A percentile compares a stretch with the other conserved stretches of the same genome.
phyloP scores from a whole-genome alignment of 1,284 basidiomycete genomes.

The Trametes versicolor region DNA sequence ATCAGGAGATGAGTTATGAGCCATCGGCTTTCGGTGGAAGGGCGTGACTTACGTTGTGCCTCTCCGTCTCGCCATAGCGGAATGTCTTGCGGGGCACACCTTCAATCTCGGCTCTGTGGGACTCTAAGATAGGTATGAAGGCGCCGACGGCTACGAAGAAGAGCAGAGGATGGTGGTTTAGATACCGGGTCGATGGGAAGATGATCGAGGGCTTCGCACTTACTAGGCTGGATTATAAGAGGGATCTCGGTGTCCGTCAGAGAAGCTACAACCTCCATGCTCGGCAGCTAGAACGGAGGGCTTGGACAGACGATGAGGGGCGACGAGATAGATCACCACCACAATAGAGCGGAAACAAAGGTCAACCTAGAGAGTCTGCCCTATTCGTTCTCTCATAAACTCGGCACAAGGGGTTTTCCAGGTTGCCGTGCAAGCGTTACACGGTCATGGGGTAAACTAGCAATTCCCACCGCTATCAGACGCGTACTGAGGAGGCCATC shows the following conservation, averaged over 20 bases:
- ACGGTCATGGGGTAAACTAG: too few species aligned
- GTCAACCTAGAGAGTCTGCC: too few species aligned
- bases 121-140: slow-evolving; percentile 56
- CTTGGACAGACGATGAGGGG: not conserved
- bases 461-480: too few species aligned
- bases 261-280: slow-evolving; percentile 25
- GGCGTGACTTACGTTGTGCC: slow-evolving; percentile 59
- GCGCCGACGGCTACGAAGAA: slow-evolving; percentile 40
- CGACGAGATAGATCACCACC: too few species aligned
- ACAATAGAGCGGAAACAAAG: too few species aligned
- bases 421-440: too few species aligned
- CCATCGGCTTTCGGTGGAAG: not conserved
- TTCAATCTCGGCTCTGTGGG: slow-evolving; percentile 51
- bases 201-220: slow-evolving; percentile 10
- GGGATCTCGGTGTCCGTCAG: slow-evolving; percentile 19
- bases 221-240: slow-evolving; percentile 24
- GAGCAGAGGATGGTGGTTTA: not conserved
- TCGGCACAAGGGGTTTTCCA: too few species aligned
- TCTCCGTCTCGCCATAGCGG: slow-evolving; percentile 59
- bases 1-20: not conserved
- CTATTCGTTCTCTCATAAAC: too few species aligned
- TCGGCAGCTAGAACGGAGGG: too few species aligned
- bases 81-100: slow-evolving; percentile 59
- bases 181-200: not conserved
- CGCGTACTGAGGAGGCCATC: too few species aligned